Percentiles rank a stretch among this genome's conserved stretches.
Evolutionary conservation across 1,284 basidiomycete species (phyloP).

Genomic region (Ustilago shanxiensis): DNA sequence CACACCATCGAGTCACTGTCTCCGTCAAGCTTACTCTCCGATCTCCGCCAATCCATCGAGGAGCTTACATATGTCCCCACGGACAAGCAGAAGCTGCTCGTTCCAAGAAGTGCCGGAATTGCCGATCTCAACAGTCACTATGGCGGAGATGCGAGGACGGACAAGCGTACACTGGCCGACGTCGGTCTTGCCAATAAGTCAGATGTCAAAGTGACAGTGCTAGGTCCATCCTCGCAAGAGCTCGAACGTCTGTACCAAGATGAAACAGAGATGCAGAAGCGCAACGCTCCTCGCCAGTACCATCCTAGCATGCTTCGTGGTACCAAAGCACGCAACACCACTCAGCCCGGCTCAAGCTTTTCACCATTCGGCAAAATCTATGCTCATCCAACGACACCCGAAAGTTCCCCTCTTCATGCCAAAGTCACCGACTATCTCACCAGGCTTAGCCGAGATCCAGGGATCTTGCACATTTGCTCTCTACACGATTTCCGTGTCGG

Average conservation of each 20-base stretch:
- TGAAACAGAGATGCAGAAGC: conserved; percentile 37
- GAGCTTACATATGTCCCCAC: conserved; percentile 39
- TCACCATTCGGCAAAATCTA: conserved; percentile 50
- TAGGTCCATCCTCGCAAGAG: conserved; percentile 50
- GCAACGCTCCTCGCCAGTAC: conserved; percentile 51
- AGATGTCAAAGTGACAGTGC: conserved; percentile 40
- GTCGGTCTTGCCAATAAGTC: conserved; percentile 22
- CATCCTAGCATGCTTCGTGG: conserved; percentile 63
- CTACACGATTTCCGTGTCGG: conserved; percentile 57
- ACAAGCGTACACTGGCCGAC: conserved; percentile 25
- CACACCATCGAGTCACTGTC: conserved; percentile 16
- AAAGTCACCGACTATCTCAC: conserved; percentile 50
- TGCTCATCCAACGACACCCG: conserved; percentile 47
- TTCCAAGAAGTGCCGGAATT: conserved; percentile 32
- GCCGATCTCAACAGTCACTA: conserved; percentile 32
- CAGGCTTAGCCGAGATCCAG: conserved; percentile 53
- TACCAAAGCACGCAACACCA: conserved; percentile 45
- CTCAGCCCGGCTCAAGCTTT: conserved; percentile 11
- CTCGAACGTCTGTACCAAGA: conserved; percentile 36
- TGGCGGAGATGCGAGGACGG: conserved; percentile 3
- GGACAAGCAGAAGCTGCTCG: conserved; percentile 56
- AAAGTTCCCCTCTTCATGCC: conserved; percentile 28
- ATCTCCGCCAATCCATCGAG: conserved; percentile 40
- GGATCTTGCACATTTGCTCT: conserved; percentile 63
- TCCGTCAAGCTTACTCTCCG: conserved; percentile 16